Percentiles rank a stretch among this genome's conserved stretches.
Conservation (phyloP, 345 rosid genomes). For the Arabis hirsuta region DNA sequence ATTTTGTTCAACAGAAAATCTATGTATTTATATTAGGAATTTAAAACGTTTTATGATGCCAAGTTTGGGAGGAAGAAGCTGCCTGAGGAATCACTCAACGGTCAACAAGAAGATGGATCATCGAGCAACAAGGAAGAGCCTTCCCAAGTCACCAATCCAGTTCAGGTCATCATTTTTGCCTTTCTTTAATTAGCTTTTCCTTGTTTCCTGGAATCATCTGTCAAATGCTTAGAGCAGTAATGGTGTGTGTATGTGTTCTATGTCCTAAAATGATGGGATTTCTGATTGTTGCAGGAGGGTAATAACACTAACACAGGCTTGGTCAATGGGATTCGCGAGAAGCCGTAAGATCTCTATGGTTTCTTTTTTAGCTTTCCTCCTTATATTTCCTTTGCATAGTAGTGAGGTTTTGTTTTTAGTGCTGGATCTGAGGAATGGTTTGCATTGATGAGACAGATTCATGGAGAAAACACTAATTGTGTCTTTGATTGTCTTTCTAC, state of each 20-base stretch:
- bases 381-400: neutral
- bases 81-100: slow-evolving; percentile 45
- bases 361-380: neutral
- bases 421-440: slow-evolving; percentile 20
- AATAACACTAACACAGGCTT: slow-evolving; percentile 41
- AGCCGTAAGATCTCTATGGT: slow-evolving; percentile 55
- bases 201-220: neutral
- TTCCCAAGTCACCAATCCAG: slow-evolving; percentile 61
- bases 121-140: slow-evolving; percentile 54
- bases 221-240: neutral
- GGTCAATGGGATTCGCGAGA: slow-evolving; percentile 52
- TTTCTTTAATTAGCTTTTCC: neutral
- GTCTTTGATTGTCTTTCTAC: slow-evolving; percentile 32
- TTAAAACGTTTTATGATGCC: slow-evolving; percentile 73
- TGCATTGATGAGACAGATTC: slow-evolving; percentile 7
- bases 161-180: slow-evolving; percentile 52
- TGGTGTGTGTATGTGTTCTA: neutral
- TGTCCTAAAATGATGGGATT: slow-evolving; percentile 2
- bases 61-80: slow-evolving; percentile 93
- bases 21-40: slow-evolving; percentile 66
- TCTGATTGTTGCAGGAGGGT: slow-evolving; percentile 49
- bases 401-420: neutral
- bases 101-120: slow-evolving; percentile 46
- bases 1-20: slow-evolving; percentile 30
- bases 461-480: neutral